Base-by-base conservation (phyloP, 2,329 filamentous ascomycete species). In the Beauveria varroae region DNA sequence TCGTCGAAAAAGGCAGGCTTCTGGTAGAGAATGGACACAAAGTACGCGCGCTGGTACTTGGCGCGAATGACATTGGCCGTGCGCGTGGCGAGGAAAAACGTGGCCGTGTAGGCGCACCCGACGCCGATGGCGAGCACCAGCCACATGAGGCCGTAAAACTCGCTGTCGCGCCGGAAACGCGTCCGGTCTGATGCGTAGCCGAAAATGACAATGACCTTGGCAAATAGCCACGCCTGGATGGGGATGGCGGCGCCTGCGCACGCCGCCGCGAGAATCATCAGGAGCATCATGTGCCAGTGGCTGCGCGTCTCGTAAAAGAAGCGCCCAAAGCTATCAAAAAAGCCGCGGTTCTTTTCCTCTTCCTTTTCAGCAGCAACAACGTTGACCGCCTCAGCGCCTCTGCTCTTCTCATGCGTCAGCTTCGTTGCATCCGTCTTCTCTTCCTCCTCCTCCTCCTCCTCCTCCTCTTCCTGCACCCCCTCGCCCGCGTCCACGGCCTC, bases 141-240 rank as follows among this genome's bases (percentile, higher is more conserved):
- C 76, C 86, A 89, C 83, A 89, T 88, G 63, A 86, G 76, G 0
- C 84, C 80, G 83, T 84, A 89, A 69, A 87, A 88, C 56, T 81
- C 77, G 37, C 78, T 79, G 46, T 78, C 73, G 1, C 74, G 70
- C 47, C 71, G 67, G 52, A 76, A 72, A 60, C 72, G 72, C 4
- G 73, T 65, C 0, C 57, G 44, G 16, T 73, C 66, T 1, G 62
- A 59, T 5, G 65, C 53, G 10, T 71, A 69, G n/a, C 76, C 71
- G 67, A 85, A 86, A 12, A 82, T 74, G 8, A 75, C 69, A 43
- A 86, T 76, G 49, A 85, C 73, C 62, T 81, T 75, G 3, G 79
- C 81, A 62, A 86, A 84, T 2, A 86, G 74, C 66, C 76, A 83
- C 0, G 83, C 81, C 64, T 84, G 81, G 10, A 84, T 64, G 0